A percentile compares a stretch with the other conserved stretches of the same genome.
Evolutionary conservation across 106 monocot genomes (phyloP).

Genomic region (Dioscorea dumetorum): DNA sequence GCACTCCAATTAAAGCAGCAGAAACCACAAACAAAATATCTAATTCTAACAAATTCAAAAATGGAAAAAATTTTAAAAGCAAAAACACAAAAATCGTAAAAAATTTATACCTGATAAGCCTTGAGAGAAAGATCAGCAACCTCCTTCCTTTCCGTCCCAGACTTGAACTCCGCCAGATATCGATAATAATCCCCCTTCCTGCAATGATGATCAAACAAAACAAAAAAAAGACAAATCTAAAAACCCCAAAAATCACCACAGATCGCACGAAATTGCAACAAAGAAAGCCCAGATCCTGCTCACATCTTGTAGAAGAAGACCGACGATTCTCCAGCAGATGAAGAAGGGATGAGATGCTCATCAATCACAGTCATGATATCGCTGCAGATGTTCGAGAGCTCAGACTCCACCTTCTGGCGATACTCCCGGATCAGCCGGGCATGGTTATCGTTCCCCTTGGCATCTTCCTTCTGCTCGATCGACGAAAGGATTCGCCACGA

Average conservation of each 20-base stretch:
- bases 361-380: slow-evolving; percentile 57
- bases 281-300: neutral
- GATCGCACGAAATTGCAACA: neutral
- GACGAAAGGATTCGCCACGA: slow-evolving; percentile 40
- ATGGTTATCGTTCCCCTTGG: slow-evolving; percentile 24
- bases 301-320: slow-evolving; percentile 78
- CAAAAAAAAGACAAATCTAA: neutral
- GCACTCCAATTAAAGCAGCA: neutral
- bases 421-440: slow-evolving; percentile 26
- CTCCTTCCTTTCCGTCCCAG: slow-evolving; percentile 47
- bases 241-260: neutral
- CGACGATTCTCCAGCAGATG: slow-evolving; percentile 35
- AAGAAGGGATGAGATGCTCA: slow-evolving; percentile 53
- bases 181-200: slow-evolving; percentile 53
- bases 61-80: neutral
- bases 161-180: slow-evolving; percentile 54
- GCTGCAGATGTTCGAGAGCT: slow-evolving; percentile 33
- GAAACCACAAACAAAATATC: no score
- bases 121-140: slow-evolving; percentile 52
- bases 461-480: slow-evolving; percentile 36
- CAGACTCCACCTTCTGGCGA: slow-evolving; percentile 37
- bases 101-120: slow-evolving; percentile 39
- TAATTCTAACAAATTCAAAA: neutral
- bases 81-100: neutral
- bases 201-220: neutral